A percentile compares a stretch with the other conserved stretches of the same genome.
phyloP scores from a whole-genome alignment of 2,329 filamentous ascomycete species.

The Alternaria novae-zelandiae region DNA sequence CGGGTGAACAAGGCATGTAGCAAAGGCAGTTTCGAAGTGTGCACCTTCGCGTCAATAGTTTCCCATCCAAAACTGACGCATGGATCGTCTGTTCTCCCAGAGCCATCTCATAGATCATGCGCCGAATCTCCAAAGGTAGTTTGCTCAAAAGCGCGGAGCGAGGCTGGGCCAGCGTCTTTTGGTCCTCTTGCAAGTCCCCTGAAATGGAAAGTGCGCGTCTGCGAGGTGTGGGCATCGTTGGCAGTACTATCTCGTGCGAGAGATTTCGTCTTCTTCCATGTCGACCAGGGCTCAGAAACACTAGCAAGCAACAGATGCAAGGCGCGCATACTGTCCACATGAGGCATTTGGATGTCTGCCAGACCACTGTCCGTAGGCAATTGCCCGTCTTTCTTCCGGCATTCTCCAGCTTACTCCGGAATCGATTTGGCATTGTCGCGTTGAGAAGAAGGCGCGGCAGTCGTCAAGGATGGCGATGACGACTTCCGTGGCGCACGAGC shows the following conservation, averaged over 20 bases:
- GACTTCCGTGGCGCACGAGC: background rate
- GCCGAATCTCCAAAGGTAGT: conserved; percentile 29
- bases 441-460: background rate
- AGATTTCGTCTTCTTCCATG: background rate
- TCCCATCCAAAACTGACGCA: conserved; percentile 11
- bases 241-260: background rate
- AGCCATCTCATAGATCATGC: conserved; percentile 23
- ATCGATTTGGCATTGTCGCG: conserved; percentile 8
- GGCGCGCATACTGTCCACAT: conserved; percentile 24
- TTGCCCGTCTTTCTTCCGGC: conserved; percentile 13
- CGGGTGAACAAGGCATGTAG: background rate
- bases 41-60: conserved; percentile 14
- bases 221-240: conserved; percentile 23
- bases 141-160: conserved; percentile 26
- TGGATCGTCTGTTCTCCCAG: conserved; percentile 20
- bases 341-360: conserved; percentile 20
- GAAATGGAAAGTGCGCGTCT: conserved; percentile 20
- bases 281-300: conserved; percentile 7
- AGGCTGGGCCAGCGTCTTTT: conserved; percentile 20
- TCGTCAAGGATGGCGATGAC: background rate
- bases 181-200: conserved; percentile 5
- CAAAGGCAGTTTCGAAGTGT: background rate
- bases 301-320: conserved; percentile 21
- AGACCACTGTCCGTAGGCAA: conserved; percentile 8
- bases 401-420: conserved; percentile 13